These are phyloP conservation scores for Hyaloscypha variabilis DNA, from an alignment of 495 filamentous ascomycete genomes.

Conservation along the genomic window DNA sequence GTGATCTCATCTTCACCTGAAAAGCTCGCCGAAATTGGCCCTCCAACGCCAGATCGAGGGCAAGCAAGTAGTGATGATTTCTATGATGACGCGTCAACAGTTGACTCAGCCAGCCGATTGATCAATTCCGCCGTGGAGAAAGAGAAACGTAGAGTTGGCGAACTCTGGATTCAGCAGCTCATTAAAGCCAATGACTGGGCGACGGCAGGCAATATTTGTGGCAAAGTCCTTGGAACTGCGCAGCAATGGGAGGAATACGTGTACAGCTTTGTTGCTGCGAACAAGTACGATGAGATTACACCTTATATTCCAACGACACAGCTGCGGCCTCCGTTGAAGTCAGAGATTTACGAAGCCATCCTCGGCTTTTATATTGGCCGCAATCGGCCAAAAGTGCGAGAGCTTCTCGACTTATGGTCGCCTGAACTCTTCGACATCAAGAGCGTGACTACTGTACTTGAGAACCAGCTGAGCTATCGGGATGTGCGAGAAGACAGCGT, in stretches of 20 bases:
- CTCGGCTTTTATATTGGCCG: conserved; percentile 80
- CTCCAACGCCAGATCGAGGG: conserved; percentile 52
- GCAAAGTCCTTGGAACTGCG: conserved; percentile 77
- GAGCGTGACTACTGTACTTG: conserved; percentile 68
- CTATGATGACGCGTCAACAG: conserved; percentile 70
- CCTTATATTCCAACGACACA: conserved; percentile 75
- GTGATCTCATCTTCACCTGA: conserved; percentile 49
- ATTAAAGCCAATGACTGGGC: conserved; percentile 73
- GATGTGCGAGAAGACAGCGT: conserved; percentile 70
- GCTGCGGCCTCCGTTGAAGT: conserved; percentile 76
- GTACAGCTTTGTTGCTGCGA: conserved; percentile 81
- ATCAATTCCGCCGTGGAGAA: conserved; percentile 70
- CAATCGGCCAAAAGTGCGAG: conserved; percentile 68
- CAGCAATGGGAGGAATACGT: conserved; percentile 94
- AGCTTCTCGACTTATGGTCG: conserved; percentile 84
- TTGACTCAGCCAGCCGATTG: conserved; percentile 47
- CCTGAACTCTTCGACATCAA: conserved; percentile 79
- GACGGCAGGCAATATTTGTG: conserved; percentile 74
- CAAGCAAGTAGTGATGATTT: conserved; percentile 71
- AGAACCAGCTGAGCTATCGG: conserved; percentile 70
- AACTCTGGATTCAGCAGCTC: conserved; percentile 88
- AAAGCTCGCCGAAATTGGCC: conserved; percentile 39
- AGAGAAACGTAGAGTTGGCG: conserved; percentile 90
- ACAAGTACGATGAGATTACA: conserved; percentile 87
- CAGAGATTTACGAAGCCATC: conserved; percentile 82